Evolutionary conservation across 768 basidiomycete species (phyloP), one percentile per base, ranked within the genome.

Genomic region (Plicaturopsis crispa): DNA sequence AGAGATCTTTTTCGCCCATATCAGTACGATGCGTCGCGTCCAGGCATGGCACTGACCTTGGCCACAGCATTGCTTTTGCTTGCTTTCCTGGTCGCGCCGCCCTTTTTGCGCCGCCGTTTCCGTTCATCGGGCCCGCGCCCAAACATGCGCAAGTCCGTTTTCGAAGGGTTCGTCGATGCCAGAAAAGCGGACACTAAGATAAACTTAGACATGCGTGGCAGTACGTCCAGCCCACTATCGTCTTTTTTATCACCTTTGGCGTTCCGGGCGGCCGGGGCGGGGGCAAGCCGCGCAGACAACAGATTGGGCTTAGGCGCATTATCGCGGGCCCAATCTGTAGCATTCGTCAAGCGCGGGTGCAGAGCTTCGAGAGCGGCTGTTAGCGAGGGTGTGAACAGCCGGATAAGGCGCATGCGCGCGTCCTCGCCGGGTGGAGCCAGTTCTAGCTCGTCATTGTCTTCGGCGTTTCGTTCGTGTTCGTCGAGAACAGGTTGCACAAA

Each of bases 131-230:
- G 42, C 1, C 78, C 82, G 11, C 90, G 56, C 4, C 84, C 83
- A 57, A 96, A 89, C 74, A 94, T 80, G 24, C 85, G 67, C 45
- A 88, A 24, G 57, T 93, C 91, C 6, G 78, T 80, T 50, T 78
- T 82, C 0, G 79, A 57, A 2, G 91, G 90, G 50, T 94, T 96
- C 30, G 81, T 84, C 30, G 87, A 88, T 4, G 89, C 87, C 28
- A 91, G 59, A 51, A 80, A 94, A 1, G 80, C 74, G 0, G 86
- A 83, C 3, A 91, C 56, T 4, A 92, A 60, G 17, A 91, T 66
- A 48, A 78, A 90, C 50, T 83, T 84, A 16, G 78, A 77, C 68
- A 85, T 74, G 4, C 73, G 70, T 2, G 82, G 79, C 24, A 84
- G 62, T 14, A 63, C 57, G 4, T 54, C 53, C 12, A 65, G 51